A percentile compares a stretch with the other conserved stretches of the same genome.
Evolutionary conservation across 768 basidiomycete genomes (phyloP).

Genomic region (Asterophora parasitica): DNA sequence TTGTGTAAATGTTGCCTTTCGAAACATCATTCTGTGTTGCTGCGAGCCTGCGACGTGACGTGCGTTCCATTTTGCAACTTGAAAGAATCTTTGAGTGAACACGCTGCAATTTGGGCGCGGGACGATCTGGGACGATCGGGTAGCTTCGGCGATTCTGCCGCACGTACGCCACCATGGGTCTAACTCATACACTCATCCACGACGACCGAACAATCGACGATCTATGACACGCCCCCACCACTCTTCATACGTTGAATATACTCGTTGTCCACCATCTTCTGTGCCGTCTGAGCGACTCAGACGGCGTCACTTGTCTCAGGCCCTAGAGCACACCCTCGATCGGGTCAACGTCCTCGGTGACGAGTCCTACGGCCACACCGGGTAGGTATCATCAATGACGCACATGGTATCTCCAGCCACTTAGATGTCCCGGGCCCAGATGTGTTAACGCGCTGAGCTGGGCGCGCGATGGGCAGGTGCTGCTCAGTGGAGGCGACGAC

Average conservation of each 20-base stretch:
- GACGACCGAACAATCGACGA: background rate
- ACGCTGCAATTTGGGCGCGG: too few relatives aligned
- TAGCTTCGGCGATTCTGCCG: too few relatives aligned
- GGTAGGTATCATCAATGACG: constrained; percentile 34
- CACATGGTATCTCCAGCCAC: background rate
- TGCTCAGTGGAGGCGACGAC: constrained; percentile 73
- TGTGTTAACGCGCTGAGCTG: constrained; percentile 79
- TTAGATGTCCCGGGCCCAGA: constrained; percentile 31
- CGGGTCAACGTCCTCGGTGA: constrained; percentile 72
- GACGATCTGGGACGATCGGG: too few relatives aligned
- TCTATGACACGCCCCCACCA: background rate
- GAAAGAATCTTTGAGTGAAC: too few relatives aligned
- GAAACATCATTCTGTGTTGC: too few relatives aligned
- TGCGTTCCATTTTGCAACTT: too few relatives aligned
- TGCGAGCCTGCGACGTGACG: too few relatives aligned
- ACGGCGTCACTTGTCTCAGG: constrained; percentile 21
- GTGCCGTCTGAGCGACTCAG: constrained; percentile 23
- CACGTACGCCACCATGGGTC: too few relatives aligned
- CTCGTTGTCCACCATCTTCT: constrained; percentile 15
- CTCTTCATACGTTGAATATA: background rate
- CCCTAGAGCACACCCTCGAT: constrained; percentile 39
- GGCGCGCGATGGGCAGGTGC: constrained; percentile 58
- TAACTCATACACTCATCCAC: background rate
- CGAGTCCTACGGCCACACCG: constrained; percentile 55
- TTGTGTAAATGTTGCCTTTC: too few relatives aligned